A percentile compares a stretch with the other conserved stretches of the same genome.
Evolutionary conservation across 1,284 basidiomycete genomes (phyloP).

Genomic region (Heliocybe sulcata): DNA sequence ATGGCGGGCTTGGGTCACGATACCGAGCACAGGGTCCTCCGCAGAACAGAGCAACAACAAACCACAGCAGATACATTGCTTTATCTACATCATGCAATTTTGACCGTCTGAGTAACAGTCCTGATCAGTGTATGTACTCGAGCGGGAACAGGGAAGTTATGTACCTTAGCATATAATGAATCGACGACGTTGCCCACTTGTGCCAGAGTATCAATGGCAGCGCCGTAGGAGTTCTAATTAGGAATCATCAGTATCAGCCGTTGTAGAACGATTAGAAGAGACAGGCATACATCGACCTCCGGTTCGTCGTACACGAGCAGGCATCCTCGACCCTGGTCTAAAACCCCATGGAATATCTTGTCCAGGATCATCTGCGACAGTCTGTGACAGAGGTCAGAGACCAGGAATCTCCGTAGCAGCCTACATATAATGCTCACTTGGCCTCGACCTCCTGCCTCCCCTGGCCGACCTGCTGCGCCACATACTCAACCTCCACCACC

Average conservation of each 20-base stretch:
- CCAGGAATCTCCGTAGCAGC: neutral
- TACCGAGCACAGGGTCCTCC: too few species aligned
- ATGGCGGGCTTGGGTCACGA: too few species aligned
- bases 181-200: conserved; percentile 91
- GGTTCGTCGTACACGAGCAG: conserved; percentile 85
- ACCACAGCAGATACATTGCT: too few species aligned
- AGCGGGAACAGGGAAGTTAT: neutral
- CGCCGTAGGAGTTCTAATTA: conserved; percentile 74
- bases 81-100: neutral
- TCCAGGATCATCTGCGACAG: conserved; percentile 98
- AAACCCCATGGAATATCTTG: conserved; percentile 88
- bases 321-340: conserved; percentile 93
- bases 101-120: neutral
- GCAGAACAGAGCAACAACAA: too few species aligned
- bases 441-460: conserved; percentile 89
- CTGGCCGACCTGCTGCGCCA: conserved; percentile 87
- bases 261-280: neutral
- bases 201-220: conserved; percentile 83
- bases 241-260: neutral
- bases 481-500: conserved; percentile 84
- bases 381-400: conserved; percentile 29
- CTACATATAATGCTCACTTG: conserved; percentile 53
- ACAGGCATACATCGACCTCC: conserved; percentile 66
- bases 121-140: neutral
- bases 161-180: conserved; percentile 82